Evolutionary conservation across 2,329 filamentous ascomycete genomes (phyloP).

Genomic region (Lecanicillium sp.): DNA sequence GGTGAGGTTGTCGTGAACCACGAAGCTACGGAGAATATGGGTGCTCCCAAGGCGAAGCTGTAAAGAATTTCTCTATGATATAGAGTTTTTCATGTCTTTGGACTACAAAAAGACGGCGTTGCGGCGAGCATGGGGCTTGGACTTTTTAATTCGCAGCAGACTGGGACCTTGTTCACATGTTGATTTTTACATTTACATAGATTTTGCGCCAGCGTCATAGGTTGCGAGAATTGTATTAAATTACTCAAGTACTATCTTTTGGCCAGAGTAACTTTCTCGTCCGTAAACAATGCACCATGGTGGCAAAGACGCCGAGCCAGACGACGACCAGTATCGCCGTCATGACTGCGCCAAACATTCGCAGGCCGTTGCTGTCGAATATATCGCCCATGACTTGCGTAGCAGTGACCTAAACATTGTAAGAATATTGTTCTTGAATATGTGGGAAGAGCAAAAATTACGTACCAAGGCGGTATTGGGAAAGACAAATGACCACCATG

Average conservation of each 20-base stretch:
- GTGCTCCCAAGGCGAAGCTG: constrained; percentile 30
- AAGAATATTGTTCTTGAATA: too few species aligned
- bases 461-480: constrained; percentile 67
- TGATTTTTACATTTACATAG: too few species aligned
- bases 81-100: too few species aligned
- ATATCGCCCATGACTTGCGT: constrained; percentile 64
- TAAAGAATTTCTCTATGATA: constrained; percentile 14
- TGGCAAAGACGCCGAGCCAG: constrained; percentile 60
- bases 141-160: too few species aligned
- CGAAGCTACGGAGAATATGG: constrained; percentile 64
- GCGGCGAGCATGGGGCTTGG: too few species aligned
- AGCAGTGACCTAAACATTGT: constrained; percentile 43
- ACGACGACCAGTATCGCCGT: constrained; percentile 56
- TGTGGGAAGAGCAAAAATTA: too few species aligned
- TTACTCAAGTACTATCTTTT: constrained; percentile 40
- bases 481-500: constrained; percentile 78
- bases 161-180: too few species aligned
- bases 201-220: too few species aligned
- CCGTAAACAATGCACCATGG: constrained; percentile 64
- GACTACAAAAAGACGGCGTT: too few species aligned
- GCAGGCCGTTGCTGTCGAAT: constrained; percentile 50
- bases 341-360: constrained; percentile 61
- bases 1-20: constrained; percentile 77
- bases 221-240: too few species aligned
- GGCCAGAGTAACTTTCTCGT: constrained; percentile 69